A percentile compares a stretch with the other conserved stretches of the same genome.
Conservation (phyloP, 345 rosid genomes). For the Pistacia integerrima region DNA sequence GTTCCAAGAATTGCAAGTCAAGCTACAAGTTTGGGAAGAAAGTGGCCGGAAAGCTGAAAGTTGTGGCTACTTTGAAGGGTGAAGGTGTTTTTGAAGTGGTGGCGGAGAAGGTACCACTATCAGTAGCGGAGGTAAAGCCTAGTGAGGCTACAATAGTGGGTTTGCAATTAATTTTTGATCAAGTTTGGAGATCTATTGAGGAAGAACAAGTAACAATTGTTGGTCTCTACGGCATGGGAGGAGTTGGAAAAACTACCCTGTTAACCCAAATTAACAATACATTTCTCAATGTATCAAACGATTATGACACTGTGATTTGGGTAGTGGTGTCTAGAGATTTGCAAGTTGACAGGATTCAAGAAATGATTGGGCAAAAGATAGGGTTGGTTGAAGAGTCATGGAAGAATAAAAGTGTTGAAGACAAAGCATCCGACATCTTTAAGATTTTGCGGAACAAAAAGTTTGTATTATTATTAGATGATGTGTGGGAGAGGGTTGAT, state of each 20-base stretch:
- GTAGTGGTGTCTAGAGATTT: neutral
- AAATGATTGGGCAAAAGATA: neutral
- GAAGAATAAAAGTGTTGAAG: neutral
- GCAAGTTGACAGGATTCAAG: neutral
- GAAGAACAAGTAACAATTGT: neutral
- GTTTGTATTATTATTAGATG: conserved; percentile 14
- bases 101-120: neutral
- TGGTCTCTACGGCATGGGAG: conserved; percentile 13
- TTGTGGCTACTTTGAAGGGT: neutral
- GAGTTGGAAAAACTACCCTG: conserved; percentile 5
- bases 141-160: neutral
- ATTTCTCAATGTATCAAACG: neutral
- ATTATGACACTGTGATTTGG: conserved; percentile 8
- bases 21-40: neutral
- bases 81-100: neutral
- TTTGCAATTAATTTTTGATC: neutral
- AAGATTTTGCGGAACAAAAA: conserved; percentile 1
- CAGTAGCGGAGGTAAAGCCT: neutral
- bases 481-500: conserved; percentile 21
- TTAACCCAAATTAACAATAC: conserved; percentile 10
- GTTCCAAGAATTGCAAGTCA: neutral
- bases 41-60: neutral
- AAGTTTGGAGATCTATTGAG: neutral
- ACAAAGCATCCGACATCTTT: neutral
- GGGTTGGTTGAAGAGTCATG: neutral